Percentiles rank a stretch among this genome's conserved stretches.
Conservation (phyloP, 2,329 filamentous ascomycete genomes). For the Pseudocercospora eumusae region DNA sequence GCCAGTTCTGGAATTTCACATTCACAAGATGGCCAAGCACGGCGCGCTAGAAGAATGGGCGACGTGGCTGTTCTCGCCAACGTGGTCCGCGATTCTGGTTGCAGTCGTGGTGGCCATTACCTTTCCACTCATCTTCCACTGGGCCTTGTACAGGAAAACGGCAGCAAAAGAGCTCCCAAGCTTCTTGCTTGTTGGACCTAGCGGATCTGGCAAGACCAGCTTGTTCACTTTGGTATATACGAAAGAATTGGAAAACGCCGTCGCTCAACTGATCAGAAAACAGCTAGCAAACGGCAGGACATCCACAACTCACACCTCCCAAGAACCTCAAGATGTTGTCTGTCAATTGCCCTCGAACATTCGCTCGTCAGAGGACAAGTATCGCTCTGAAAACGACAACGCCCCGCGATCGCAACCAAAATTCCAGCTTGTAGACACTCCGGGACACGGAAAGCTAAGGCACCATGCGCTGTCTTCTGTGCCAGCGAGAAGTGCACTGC, state of each 20-base stretch:
- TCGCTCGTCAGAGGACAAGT: conserved; percentile 60
- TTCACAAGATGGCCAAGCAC: conserved; percentile 9
- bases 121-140: conserved; percentile 76
- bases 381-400: conserved; percentile 66
- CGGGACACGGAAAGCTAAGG: conserved; percentile 92
- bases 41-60: conserved; percentile 40
- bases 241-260: background rate
- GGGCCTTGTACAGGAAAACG: conserved; percentile 67
- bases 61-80: conserved; percentile 50
- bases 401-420: conserved; percentile 61
- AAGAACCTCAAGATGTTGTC: conserved; percentile 59
- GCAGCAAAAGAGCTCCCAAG: conserved; percentile 64
- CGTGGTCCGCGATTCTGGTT: conserved; percentile 59
- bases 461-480: conserved; percentile 60
- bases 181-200: conserved; percentile 78
- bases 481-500: conserved; percentile 53
- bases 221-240: conserved; percentile 70
- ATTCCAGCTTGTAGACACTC: conserved; percentile 82
- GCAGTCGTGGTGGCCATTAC: conserved; percentile 70
- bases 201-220: conserved; percentile 82
- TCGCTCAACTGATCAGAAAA: conserved; percentile 8
- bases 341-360: conserved; percentile 58
- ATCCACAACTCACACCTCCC: conserved; percentile 62
- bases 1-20: background rate
- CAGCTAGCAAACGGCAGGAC: conserved; percentile 59